Base-by-base conservation (phyloP, 139 green algal genomes). In the Asterochloris erici region DNA sequence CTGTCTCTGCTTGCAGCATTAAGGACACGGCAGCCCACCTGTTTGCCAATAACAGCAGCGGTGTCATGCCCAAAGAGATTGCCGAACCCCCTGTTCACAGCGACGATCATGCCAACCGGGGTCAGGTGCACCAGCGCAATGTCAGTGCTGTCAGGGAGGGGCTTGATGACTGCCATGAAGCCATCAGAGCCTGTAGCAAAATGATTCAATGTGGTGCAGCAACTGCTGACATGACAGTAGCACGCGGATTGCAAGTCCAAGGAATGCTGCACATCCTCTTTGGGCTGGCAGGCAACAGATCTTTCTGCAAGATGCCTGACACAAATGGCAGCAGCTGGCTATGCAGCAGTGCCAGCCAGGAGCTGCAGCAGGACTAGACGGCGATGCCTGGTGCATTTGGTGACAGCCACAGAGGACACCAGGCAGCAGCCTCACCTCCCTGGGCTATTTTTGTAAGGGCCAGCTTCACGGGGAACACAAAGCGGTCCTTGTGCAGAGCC, bases 11-110 rank as follows among this genome's bases (percentile, higher is more conserved):
- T 54, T 54, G 38, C 38, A 54, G 38, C 38, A 54, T 54, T 54
- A 6, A 54, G 38, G 38, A 54, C 38, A 54, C 2, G 60, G 76
- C 60, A 70, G 60, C 76, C 60, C 11, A 80, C 60, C 14, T 61
- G 76, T 62, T 80, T 80, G 10, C 76, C 76, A 80, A 80, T 70
- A 54, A 70, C 24, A 24, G 68, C 19, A 54, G 76, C 76, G 69
- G 47, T 80, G 9, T 80, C 76, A 70, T 80, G 76, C 54, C 76
- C 76, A 69, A 80, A 80, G 14, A 80, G 60, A 21, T 80, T 80
- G 76, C 68, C 68, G 21, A 80, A 80, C 2, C 76, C 76, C 24
- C 76, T 24, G 12, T 62, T n/a, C 6, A 80, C 76, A 60, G 76
- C 68, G 23, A 80, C 76, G 61, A 80, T 80, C 60, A 80, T 80